These are phyloP conservation scores for Ogataea nitratoaversa DNA, from an alignment of 805 yeast species.

Conservation along the genomic window DNA sequence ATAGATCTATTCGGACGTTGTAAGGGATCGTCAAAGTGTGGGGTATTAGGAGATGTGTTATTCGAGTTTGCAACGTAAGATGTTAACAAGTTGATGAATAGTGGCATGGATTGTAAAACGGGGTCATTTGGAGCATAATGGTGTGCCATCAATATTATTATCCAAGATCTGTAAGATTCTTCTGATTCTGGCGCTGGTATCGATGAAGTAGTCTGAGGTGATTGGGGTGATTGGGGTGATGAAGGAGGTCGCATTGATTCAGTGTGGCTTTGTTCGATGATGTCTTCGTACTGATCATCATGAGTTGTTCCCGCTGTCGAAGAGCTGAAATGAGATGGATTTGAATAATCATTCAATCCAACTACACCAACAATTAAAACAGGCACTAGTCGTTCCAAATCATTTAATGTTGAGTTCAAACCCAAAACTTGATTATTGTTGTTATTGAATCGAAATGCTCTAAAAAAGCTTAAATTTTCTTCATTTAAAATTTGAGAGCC, in stretches of 20 bases:
- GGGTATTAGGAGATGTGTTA: too few relatives aligned
- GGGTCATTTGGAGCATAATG: slow-evolving; percentile 37
- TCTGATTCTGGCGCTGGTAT: not conserved
- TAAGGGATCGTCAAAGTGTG: too few relatives aligned
- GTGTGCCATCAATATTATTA: slow-evolving; percentile 60
- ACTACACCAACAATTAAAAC: slow-evolving; percentile 30
- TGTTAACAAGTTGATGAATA: slow-evolving; percentile 21
- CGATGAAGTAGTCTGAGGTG: not conserved
- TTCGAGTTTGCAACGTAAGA: slow-evolving; percentile 21
- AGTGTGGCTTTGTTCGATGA: not conserved
- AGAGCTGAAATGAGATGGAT: not conserved
- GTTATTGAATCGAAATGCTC: slow-evolving; percentile 39
- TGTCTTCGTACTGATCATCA: slow-evolving; percentile 1
- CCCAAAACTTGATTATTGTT: slow-evolving; percentile 3
- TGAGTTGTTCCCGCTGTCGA: not conserved
- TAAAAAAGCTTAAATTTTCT: slow-evolving; percentile 32
- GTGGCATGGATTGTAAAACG: slow-evolving; percentile 41
- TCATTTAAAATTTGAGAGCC: slow-evolving; percentile 29
- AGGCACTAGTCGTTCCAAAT: slow-evolving; percentile 22
- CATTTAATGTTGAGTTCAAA: slow-evolving; percentile 7
- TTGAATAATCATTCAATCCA: slow-evolving; percentile 20
- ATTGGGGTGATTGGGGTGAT: not conserved
- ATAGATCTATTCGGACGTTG: too few relatives aligned
- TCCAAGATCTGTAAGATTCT: slow-evolving; percentile 45
- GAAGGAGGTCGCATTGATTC: slow-evolving; percentile 1